A percentile compares a stretch with the other conserved stretches of the same genome.
Evolutionary conservation across 225 moss, liverwort and hornwort genomes (phyloP).

Genomic region (Takakia lepidozioides): DNA sequence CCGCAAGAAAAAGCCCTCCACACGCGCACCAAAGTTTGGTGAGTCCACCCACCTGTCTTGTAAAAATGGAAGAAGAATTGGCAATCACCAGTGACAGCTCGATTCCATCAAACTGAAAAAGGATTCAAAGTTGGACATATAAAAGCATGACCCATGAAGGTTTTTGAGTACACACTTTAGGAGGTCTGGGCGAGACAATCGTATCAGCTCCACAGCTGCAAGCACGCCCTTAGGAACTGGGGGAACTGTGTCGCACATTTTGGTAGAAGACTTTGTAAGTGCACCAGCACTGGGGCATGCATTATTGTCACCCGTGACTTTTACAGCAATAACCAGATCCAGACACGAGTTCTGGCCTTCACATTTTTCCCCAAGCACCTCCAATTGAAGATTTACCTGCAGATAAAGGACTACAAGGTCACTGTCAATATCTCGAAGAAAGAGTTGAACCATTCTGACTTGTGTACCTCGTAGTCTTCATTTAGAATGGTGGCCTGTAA

Average conservation of each 20-base stretch:
- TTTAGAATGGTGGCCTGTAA: no score
- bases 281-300: background rate
- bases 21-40: background rate
- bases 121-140: background rate
- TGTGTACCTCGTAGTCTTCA: no score
- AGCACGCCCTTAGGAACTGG: constrained; percentile 3
- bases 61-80: no score
- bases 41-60: constrained; percentile 11
- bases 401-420: background rate
- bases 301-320: background rate
- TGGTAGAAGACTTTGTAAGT: background rate
- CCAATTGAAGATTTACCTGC: background rate
- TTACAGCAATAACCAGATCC: no score
- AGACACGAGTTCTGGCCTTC: background rate
- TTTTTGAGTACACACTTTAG: background rate
- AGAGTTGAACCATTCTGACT: no score
- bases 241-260: background rate
- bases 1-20: constrained; percentile 6
- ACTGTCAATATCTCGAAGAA: no score
- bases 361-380: background rate
- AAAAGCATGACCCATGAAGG: no score
- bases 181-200: constrained; percentile 8
- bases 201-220: constrained; percentile 8
- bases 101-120: no score
- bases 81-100: no score